These are phyloP conservation scores for Pholiota molesta DNA, from an alignment of 768 basidiomycete species.

Conservation along the genomic window DNA sequence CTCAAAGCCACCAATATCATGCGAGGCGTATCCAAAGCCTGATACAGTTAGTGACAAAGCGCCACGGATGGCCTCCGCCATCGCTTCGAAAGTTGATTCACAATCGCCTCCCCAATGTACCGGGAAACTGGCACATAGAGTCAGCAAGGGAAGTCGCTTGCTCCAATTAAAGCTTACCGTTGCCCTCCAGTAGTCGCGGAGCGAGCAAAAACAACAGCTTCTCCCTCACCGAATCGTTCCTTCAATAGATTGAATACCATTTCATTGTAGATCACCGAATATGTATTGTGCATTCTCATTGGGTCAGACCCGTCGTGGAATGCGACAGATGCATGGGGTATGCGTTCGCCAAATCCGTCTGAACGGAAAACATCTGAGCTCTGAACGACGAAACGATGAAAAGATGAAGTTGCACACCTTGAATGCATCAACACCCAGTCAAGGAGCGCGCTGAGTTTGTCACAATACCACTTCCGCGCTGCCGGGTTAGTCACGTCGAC, in stretches of 20 bases:
- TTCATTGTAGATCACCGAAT: slow-evolving; percentile 70
- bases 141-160: not conserved
- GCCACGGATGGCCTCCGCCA: slow-evolving; percentile 75
- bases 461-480: slow-evolving; percentile 58
- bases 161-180: slow-evolving; percentile 35
- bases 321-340: slow-evolving; percentile 63
- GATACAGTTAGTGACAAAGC: slow-evolving; percentile 65
- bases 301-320: slow-evolving; percentile 74
- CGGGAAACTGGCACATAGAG: slow-evolving; percentile 32
- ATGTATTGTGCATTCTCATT: slow-evolving; percentile 72
- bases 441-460: slow-evolving; percentile 50
- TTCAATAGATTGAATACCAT: slow-evolving; percentile 66
- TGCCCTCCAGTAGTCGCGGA: slow-evolving; percentile 73
- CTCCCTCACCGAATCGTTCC: slow-evolving; percentile 59
- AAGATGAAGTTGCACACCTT: slow-evolving; percentile 42
- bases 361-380: not conserved
- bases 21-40: slow-evolving; percentile 73
- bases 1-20: slow-evolving; percentile 82
- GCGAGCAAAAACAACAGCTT: slow-evolving; percentile 73
- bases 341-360: slow-evolving; percentile 84
- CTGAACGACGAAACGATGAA: not conserved
- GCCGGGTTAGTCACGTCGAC: slow-evolving; percentile 64
- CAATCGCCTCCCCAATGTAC: slow-evolving; percentile 77
- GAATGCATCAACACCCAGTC: slow-evolving; percentile 61
- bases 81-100: slow-evolving; percentile 76